These are phyloP conservation scores for Cadophora gregata DNA, from an alignment of 2,329 filamentous ascomycete genomes.

Conservation along the genomic window DNA sequence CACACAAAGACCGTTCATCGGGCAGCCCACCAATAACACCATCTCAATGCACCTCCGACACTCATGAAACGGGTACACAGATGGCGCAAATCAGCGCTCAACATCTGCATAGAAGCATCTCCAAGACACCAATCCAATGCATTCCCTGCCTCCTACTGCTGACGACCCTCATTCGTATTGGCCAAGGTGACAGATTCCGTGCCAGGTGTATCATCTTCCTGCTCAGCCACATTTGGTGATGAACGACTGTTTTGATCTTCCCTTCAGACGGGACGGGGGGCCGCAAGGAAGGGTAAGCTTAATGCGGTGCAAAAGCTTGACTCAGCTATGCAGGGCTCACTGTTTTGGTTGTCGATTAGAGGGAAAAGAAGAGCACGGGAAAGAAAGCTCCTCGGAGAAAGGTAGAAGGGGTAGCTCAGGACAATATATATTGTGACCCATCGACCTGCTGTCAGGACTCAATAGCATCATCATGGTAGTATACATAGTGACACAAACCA, in stretches of 20 bases:
- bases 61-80: slow-evolving; percentile 30
- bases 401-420: not conserved
- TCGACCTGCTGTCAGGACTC: not conserved
- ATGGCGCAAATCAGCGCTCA: not conserved
- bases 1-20: not conserved
- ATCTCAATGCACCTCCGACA: slow-evolving; percentile 23
- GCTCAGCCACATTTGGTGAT: slow-evolving; percentile 1
- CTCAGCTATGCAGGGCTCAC: slow-evolving; percentile 1
- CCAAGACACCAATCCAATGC: not conserved
- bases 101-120: not conserved
- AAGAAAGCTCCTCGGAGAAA: too few species aligned
- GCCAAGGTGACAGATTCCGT: slow-evolving; percentile 5
- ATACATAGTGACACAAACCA: slow-evolving; percentile 29
- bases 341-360: not conserved
- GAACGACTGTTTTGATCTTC: slow-evolving; percentile 6
- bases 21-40: slow-evolving; percentile 7
- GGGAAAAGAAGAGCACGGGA: not conserved
- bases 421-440: slow-evolving; percentile 19
- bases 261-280: slow-evolving; percentile 14
- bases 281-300: slow-evolving; percentile 10
- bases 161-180: not conserved
- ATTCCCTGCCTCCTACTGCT: slow-evolving; percentile 14
- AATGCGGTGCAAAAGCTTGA: slow-evolving; percentile 8
- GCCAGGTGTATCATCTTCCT: slow-evolving; percentile 9
- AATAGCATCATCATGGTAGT: slow-evolving; percentile 13